Evolutionary conservation across 768 basidiomycete species (phyloP).

Genomic region (Termitomyces sp.): DNA sequence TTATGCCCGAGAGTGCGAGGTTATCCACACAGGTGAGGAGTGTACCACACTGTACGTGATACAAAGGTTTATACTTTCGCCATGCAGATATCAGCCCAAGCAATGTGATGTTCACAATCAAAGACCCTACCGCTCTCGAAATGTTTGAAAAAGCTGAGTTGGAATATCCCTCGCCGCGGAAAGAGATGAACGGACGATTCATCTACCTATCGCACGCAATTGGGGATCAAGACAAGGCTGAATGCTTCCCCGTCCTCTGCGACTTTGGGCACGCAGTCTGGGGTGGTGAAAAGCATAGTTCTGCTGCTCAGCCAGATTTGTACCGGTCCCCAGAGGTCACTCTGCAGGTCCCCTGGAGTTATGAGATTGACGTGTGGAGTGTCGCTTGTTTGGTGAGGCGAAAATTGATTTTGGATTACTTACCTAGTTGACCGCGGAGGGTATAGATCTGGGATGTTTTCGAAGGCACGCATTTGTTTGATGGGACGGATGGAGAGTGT

Average conservation of each 20-base stretch:
- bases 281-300: slow-evolving; percentile 4
- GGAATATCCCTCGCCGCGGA: background rate
- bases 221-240: background rate
- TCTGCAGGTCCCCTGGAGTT: slow-evolving; percentile 19
- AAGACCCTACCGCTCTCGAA: background rate
- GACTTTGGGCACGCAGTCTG: slow-evolving; percentile 18
- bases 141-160: slow-evolving; percentile 7
- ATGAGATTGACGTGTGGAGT: slow-evolving; percentile 25
- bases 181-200: background rate
- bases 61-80: background rate
- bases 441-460: slow-evolving; percentile 3
- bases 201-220: slow-evolving; percentile 10
- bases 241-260: slow-evolving; percentile 12
- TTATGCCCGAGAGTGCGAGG: slow-evolving; percentile 9
- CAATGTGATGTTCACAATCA: slow-evolving; percentile 10
- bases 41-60: background rate
- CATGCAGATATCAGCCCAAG: slow-evolving; percentile 10
- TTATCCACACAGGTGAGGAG: slow-evolving; percentile 15
- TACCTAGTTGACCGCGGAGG: background rate
- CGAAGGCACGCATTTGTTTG: background rate
- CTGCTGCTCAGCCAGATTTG: slow-evolving; percentile 16
- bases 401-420: too few species aligned
- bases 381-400: slow-evolving; percentile 21
- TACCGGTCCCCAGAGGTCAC: slow-evolving; percentile 26
- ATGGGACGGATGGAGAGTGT: background rate